phyloP scores from a whole-genome alignment of 148 eudicot genomes.

The Cornus florida region DNA sequence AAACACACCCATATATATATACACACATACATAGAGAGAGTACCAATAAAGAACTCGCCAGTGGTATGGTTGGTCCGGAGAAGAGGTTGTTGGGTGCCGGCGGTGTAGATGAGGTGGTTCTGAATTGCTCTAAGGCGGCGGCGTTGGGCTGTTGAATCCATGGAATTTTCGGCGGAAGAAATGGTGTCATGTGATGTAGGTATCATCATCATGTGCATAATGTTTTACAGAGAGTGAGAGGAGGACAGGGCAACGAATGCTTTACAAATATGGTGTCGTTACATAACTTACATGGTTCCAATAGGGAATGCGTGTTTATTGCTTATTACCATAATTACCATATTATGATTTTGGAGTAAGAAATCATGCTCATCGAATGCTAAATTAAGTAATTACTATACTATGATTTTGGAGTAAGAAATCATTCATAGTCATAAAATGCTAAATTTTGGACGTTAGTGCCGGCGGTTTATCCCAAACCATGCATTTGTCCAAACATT shows the following conservation, averaged over 20 bases:
- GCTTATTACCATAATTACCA: no score
- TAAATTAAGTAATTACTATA: no score
- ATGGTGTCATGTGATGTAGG: neutral
- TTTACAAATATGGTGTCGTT: conserved; percentile 2
- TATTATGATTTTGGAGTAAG: no score
- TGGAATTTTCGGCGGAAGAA: conserved; percentile 2
- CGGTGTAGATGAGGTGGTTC: conserved; percentile 37
- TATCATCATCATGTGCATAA: neutral
- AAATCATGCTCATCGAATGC: no score
- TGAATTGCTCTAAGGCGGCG: conserved; percentile 58
- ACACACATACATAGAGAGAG: neutral
- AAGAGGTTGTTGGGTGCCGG: conserved; percentile 15
- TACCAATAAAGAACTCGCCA: conserved; percentile 63
- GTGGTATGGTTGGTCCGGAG: conserved; percentile 42
- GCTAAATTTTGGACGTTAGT: neutral
- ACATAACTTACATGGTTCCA: no score
- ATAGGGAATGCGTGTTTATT: no score
- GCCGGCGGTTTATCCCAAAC: neutral
- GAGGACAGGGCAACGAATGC: conserved; percentile 4
- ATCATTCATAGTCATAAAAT: no score
- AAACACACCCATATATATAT: neutral
- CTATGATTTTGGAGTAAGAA: no score
- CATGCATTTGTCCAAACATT: neutral
- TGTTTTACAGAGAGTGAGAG: neutral
- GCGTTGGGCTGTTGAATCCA: conserved; percentile 58